Conservation (phyloP, 2,329 filamentous ascomycete genomes). For the Aspergillus chevalieri region DNA sequence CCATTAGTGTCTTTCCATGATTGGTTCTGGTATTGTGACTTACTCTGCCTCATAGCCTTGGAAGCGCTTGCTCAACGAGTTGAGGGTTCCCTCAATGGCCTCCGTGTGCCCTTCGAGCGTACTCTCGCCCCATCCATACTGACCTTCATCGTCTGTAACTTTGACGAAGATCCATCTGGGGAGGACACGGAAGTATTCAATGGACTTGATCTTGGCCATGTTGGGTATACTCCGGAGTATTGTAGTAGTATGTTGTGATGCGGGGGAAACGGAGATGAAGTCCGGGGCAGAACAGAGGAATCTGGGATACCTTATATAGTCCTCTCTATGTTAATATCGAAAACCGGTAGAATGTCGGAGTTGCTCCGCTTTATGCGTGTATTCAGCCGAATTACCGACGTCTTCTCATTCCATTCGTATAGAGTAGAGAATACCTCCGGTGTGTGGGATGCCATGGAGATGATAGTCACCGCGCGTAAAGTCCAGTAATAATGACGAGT, state of each 20-base stretch:
- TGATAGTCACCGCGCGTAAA: too few relatives aligned
- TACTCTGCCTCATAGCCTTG: constrained; percentile 66
- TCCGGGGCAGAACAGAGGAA: too few relatives aligned
- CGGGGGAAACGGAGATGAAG: not conserved
- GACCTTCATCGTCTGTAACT: constrained; percentile 60
- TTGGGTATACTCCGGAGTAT: not conserved
- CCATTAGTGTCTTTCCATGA: not conserved
- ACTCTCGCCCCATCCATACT: constrained; percentile 67
- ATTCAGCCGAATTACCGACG: too few relatives aligned
- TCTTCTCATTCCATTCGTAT: too few relatives aligned
- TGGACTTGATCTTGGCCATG: constrained; percentile 59
- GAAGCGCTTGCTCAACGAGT: constrained; percentile 58
- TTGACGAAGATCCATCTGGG: constrained; percentile 76
- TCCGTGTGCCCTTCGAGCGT: constrained; percentile 68
- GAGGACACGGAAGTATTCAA: constrained; percentile 69
- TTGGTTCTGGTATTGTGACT: constrained; percentile 7
- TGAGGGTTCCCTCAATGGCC: constrained; percentile 66
- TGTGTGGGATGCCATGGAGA: too few relatives aligned
- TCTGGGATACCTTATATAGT: too few relatives aligned
- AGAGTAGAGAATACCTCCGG: too few relatives aligned
- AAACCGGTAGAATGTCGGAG: too few relatives aligned
- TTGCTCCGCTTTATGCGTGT: too few relatives aligned
- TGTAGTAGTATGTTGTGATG: not conserved
- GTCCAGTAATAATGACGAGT: too few relatives aligned
- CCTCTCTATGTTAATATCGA: too few relatives aligned